Evolutionary conservation across 2,329 filamentous ascomycete species (phyloP).

Genomic region (Aspergillus viridinutans): DNA sequence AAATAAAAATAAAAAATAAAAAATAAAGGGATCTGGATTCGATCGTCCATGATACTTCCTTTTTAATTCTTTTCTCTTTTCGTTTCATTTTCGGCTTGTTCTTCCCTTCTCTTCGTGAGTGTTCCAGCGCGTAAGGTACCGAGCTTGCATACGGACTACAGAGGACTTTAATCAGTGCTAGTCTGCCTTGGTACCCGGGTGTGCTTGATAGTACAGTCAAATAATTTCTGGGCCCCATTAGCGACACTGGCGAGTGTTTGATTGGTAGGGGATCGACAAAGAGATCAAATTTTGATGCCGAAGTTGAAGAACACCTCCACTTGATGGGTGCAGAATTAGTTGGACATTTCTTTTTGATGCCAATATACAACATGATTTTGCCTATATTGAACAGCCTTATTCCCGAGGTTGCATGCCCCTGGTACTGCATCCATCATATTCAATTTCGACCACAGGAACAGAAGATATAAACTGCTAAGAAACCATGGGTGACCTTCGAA

Average conservation of each 20-base stretch:
- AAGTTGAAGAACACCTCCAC: background rate
- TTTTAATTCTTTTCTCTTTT: background rate
- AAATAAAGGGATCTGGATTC: background rate
- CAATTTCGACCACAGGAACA: background rate
- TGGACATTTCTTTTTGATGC: background rate
- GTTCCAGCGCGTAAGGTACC: background rate
- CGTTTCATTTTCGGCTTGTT: background rate
- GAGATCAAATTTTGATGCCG: background rate
- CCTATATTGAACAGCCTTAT: background rate
- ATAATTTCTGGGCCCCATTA: background rate
- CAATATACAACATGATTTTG: background rate
- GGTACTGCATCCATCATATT: background rate
- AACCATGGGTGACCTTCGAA: conserved; percentile 10
- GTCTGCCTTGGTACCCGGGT: background rate
- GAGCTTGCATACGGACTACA: background rate
- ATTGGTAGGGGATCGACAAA: background rate
- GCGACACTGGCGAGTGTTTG: background rate
- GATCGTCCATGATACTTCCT: background rate
- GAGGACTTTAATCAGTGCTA: background rate
- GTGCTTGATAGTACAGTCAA: background rate
- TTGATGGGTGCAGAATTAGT: background rate
- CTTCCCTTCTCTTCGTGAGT: background rate
- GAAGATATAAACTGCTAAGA: conserved; percentile 13
- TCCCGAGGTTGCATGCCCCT: background rate
- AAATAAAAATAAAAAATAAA: background rate